Percentiles rank a stretch among this genome's conserved stretches.
Conservation (phyloP, 164 flowering plant genomes). For the Tetracentron sinense region DNA sequence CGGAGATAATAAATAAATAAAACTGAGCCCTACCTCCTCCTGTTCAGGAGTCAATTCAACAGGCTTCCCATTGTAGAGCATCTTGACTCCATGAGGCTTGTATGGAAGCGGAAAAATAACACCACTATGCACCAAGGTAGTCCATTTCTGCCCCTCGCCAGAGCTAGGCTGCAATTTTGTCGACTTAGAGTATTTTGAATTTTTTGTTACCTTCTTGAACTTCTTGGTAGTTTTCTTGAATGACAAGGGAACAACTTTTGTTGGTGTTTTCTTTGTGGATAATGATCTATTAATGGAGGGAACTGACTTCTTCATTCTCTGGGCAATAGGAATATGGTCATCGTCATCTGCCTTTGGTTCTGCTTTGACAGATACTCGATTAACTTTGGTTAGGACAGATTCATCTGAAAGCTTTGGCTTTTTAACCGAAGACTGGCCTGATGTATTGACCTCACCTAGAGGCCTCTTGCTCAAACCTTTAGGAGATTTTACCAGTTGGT, state of each 20-base stretch:
- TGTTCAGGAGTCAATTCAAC: slow-evolving; percentile 87
- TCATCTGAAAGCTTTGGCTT: slow-evolving; percentile 47
- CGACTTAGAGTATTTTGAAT: slow-evolving; percentile 59
- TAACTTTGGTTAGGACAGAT: slow-evolving; percentile 33
- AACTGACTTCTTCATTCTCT: slow-evolving; percentile 54
- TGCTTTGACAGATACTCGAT: slow-evolving; percentile 45
- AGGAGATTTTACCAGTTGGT: slow-evolving; percentile 25
- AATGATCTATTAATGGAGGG: slow-evolving; percentile 38
- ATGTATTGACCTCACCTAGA: slow-evolving; percentile 30
- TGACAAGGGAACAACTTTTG: slow-evolving; percentile 44
- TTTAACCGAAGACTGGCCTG: slow-evolving; percentile 45
- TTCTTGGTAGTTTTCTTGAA: slow-evolving; percentile 50
- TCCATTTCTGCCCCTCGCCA: slow-evolving; percentile 96
- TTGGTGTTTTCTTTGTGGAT: slow-evolving; percentile 35
- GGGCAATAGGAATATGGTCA: slow-evolving; percentile 63
- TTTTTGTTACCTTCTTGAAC: slow-evolving; percentile 45
- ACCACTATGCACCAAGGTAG: slow-evolving; percentile 87
- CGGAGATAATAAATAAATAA: background rate
- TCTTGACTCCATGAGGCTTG: slow-evolving; percentile 85
- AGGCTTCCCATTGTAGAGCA: slow-evolving; percentile 80
- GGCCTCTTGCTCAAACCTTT: slow-evolving; percentile 62
- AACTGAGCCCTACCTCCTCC: slow-evolving; percentile 63
- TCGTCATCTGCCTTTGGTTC: slow-evolving; percentile 57
- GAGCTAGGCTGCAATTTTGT: slow-evolving; percentile 68
- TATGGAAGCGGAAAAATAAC: slow-evolving; percentile 96